Evolutionary conservation across 352 stramenopile genomes (phyloP), one percentile per base, ranked within the genome.

Genomic region (Peronospora farinosa): DNA sequence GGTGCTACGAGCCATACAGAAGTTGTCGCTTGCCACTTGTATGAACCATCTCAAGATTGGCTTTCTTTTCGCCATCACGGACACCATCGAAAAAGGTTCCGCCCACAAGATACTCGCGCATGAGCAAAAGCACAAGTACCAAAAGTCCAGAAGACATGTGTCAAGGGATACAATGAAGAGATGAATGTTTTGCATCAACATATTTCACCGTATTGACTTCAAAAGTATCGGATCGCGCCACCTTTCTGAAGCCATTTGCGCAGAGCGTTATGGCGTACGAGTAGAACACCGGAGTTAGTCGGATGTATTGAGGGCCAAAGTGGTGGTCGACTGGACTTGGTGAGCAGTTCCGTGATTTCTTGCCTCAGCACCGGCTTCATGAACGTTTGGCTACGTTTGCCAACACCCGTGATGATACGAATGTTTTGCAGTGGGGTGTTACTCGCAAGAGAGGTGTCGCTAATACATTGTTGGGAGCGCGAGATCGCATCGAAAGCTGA

Each of bases 381-480:
- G 44, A 71, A 86, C 43, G 60, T 51, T 12, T 78, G 69, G 32
- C 78, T 87, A 52, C 72, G 72, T 32, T 67, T 78, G 11, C 78
- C 78, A 15, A 86, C 60, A n/a, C 78, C 78, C 21, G 74, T 85
- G 50, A 89, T 85, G 40, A 89, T 81, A 12, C 75, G 78, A 40
- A 89, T 50, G 36, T 87, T 71, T 50, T 76, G 41, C 16, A 67
- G 31, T 6, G 57, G 51, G 21, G 51, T 51, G 7, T 60, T 60
- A 9, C 47, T 40, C 11, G 43, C 47, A 32, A 63, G 5, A 32
- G 64, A 72, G 1, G 56, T 51, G n/a, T 67, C 61, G 9, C 50
- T 59, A 1, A 58, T 40, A 12, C 74, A 63, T 23, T 64, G 51
- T 23, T 74, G 57, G 2, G 43, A 45, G 3, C 38, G 60, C 32